Conservation (phyloP, 352 stramenopile species). For the Phytophthora syringae region DNA sequence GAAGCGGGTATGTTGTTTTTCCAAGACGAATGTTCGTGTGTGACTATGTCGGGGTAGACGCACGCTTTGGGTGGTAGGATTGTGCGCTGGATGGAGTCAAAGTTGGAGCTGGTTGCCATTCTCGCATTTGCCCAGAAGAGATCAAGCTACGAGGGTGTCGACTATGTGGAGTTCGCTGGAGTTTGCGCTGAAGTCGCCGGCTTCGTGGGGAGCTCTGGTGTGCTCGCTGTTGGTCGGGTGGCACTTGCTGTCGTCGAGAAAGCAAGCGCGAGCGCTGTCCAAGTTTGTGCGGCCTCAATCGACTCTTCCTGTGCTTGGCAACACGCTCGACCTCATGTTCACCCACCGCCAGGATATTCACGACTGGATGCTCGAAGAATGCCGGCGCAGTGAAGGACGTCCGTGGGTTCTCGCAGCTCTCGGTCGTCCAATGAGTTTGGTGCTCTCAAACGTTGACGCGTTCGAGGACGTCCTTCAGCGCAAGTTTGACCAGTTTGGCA, state of each 20-base stretch:
- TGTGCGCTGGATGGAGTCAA: no score
- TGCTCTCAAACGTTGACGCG: conserved; percentile 42
- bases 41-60: not conserved
- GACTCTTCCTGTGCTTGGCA: conserved; percentile 54
- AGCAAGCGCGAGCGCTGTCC: conserved; percentile 32
- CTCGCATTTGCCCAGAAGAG: conserved; percentile 12
- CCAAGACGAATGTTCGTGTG: not conserved
- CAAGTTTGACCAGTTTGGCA: conserved; percentile 82
- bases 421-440: conserved; percentile 45
- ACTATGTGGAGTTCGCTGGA: conserved; percentile 24
- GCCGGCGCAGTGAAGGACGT: conserved; percentile 43
- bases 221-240: conserved; percentile 36
- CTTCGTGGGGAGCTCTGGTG: conserved; percentile 21
- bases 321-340: conserved; percentile 60
- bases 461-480: conserved; percentile 67
- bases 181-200: conserved; percentile 14
- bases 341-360: conserved; percentile 52
- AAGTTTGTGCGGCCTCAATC: conserved; percentile 38
- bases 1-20: not conserved
- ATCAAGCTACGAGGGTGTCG: not conserved
- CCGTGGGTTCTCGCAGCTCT: conserved; percentile 51
- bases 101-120: conserved; percentile 10
- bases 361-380: conserved; percentile 66
- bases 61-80: not conserved
- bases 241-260: conserved; percentile 27